Base-by-base conservation (phyloP, 805 yeast species). In the Pichia thaimueangensis region DNA sequence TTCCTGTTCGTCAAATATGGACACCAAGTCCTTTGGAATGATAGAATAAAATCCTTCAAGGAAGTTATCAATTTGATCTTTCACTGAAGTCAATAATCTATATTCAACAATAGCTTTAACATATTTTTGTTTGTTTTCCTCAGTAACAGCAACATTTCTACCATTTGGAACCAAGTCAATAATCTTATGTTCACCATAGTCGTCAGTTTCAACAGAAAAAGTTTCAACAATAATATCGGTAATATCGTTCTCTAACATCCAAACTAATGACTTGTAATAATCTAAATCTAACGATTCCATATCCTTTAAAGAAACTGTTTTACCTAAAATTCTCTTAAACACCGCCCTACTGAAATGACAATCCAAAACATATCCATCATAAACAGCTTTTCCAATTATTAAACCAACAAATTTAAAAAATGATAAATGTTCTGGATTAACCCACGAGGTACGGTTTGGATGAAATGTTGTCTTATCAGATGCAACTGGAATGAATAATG, bases 241-340 rank as follows among this genome's bases (percentile, higher is more conserved):
- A 41, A 93, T 91, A 63, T 93, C 96, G 64, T 93, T 93, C 54
- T 91, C 96, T 42, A 93, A 67, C 85, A 93, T 93, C 98, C 98
- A 93, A 56, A 82, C 73, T 55, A 93, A 66, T 2, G 96, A 86
- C 61, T 89, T 91, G 66, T 83, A 88, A 58, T 93, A 93, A 48
- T 87, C 96, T 44, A 86, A 70, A 60, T 93, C 99, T 47, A 93
- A 69, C 0, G 89, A 83, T 59, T 93, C 97, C 87, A 93, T 83
- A 58, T 93, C 99, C 54, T 86, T 86, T 54, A 93, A 70, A 0
- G 94, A 76, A 9, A 89, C 96, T 1, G 82, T 71, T 45, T 80
- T 74, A 5, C 93, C 86, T 37, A 93, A 68, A 38, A 93, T 77
- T 49, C 82, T 73, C 65, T 93, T 93, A 68, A 93, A 93, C 23